Base-by-base conservation (phyloP, 352 stramenopile genomes). In the Thalassiosira hispida region DNA sequence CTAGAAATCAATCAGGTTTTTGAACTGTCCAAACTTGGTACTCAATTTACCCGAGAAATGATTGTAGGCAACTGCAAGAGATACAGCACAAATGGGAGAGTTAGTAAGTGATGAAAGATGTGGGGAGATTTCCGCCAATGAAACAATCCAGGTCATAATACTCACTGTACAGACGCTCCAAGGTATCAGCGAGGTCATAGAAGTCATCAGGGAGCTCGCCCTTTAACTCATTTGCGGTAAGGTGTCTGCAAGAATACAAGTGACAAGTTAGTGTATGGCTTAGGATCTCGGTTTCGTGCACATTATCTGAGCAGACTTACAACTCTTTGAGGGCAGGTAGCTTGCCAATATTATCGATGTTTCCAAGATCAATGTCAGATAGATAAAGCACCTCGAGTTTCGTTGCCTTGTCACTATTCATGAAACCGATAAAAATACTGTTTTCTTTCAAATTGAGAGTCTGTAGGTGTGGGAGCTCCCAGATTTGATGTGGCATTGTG, bases 31-130 rank as follows among this genome's bases (percentile, higher is more conserved):
- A 73, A 92, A 81, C 60, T 90, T 71, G 0, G 71, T 77, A 18
- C 76, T 83, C 33, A 92, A 65, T 55, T 76, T 84, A 8, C 87
- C 87, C 4, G 79, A 82, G 59, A 91, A 86, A 20, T 47, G 74
- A 74, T 92, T 91, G 47, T 90, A 87, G n/a, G 77, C 81, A 60
- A 92, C 70, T 79, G 18, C 20, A 64, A 42, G 53, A 12, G 22
- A 47, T 11, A 46, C 4, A 59, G 18, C 31, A 65, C 27, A 11
- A 55, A 29, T 31, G 27, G 62, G 51, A 23, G 25, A 63, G 42
- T 63, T 46, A 53, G 38, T 29, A 57, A 68, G 31, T 23, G 27
- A 29, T 49, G 16, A 42, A 35, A 6, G 33, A 2, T 1, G 46
- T 6, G 46, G 23, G 12, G 18, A 23, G 46, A 53, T 53, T 18